Evolutionary conservation across 1,284 basidiomycete genomes (phyloP), one percentile per base, ranked within the genome.

Genomic region (Fomitopsis pinicola): DNA sequence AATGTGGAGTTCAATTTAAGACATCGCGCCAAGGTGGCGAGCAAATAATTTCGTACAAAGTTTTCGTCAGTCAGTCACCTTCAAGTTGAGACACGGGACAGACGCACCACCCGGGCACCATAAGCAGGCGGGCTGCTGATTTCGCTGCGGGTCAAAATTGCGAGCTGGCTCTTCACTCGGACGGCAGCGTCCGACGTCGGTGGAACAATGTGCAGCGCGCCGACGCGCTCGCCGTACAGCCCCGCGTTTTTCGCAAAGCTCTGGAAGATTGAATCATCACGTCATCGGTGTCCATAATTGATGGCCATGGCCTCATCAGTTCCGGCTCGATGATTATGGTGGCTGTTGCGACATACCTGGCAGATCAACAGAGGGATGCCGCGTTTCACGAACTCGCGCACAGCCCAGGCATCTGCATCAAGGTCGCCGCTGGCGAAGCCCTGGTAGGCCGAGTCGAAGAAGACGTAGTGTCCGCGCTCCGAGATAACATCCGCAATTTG

Each of bases 171-270:
- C 77, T 84, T 85, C 61, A 94, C 83, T 36, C 90, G 81, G 50
- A 81, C 80, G n/a, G 88, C 88, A 17, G 88, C 82, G 53, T 92
- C 89, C 71, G 77, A 76, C 66, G 77, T 78, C 46, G 80, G 73
- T 3, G 84, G 78, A 42, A 95, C 83, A 57, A 96, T 73, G 74
- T 95, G 92, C 68, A 97, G 78, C 40, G 91, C 92, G 26, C 95
- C 94, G 59, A 94, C 84, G 38, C 95, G 91, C 76, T 96, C 92
- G 56, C 94, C 91, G 72, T 98, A 98, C 73, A 98, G 73, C 7
- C 96, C 96, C 10, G 95, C 94, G 71, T 97, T 97, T 84, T 98
- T 97, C 42, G 95, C 94, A 76, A 96, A 97, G 73, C 91, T 94
- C 90, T 97, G 79, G 45, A 56, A 61, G 26, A 58, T 45, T 30